Evolutionary conservation across 495 filamentous ascomycete genomes (phyloP), one percentile per base, ranked within the genome.

Genomic region (Annulohypoxylon stygium): DNA sequence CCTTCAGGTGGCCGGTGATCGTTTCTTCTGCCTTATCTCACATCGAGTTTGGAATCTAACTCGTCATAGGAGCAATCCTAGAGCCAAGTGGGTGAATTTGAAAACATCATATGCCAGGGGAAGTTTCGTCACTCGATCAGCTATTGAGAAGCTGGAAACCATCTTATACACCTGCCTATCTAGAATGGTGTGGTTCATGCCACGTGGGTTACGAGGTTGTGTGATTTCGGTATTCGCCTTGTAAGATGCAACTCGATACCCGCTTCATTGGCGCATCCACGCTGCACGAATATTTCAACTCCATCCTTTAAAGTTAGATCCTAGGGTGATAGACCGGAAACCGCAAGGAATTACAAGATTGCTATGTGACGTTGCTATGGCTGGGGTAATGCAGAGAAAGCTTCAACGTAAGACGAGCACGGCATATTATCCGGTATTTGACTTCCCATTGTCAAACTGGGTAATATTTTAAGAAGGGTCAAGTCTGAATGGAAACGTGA

Each of bases 121-220:
- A 43, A 8, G 54, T 67, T 59, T 62, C 50, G 64, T 66, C 45
- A 39, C 63, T 64, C 55, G 63, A 70, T 65, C 33, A 43, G 54
- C 67, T 45, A 67, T 16, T 66, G 61, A 18, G 41, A 62, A 47
- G 54, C 37, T 34, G 30, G 47, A 30, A 34, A 34, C 2, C 30
- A 39, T 11, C 16, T 18, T 48, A 63, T 48, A 64, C 48, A 73
- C 55, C 57, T 74, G 34, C 47, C 53, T 67, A 53, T 45, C 30
- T 59, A 34, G 61, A 70, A 61, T 34, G 3, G 61, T 20, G 34
- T 55, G 45, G 60, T 26, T 23, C 34, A 59, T 53, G 72, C 72
- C 72, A 75, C 72, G 72, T 75, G 72, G 72, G 61, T 55, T 60
- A 47, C 64, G 67, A 68, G 53, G 63, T 64, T 61, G 20, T 10